Evolutionary conservation across 805 yeast species (phyloP), one percentile per base, ranked within the genome.

Genomic region (Nakazawaea molendinolei): DNA sequence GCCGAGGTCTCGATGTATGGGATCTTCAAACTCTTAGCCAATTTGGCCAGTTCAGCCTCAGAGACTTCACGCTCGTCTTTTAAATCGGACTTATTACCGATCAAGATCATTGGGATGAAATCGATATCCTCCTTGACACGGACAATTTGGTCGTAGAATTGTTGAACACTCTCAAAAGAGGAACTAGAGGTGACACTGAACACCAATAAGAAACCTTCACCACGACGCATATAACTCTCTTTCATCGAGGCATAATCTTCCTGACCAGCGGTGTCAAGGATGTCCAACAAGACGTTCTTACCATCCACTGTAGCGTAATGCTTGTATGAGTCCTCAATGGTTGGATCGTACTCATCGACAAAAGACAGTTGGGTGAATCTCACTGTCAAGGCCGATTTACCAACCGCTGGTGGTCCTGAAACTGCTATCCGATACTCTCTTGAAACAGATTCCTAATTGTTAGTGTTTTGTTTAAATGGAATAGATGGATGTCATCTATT

Each of bases 321-420:
- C 48, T 96, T 73, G 58, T 83, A 84, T 1, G 89, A 79, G 52
- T 83, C 92, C 61, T 92, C 98, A 53, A 92, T 92, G 8, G 98
- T 92, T 8, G 98, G 98, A 61, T 92, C 98, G 53, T 92, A 92
- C 57, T 92, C 98, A 58, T 89, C 96, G 22, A 90, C 95, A 54
- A 92, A 92, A 52, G 89, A 96, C 23, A 87, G 76, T 58, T 90
- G 97, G 38, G 92, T 87, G 52, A 92, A 71, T 60, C 92, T 95
- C 46, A 92, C 92, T 19, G 98, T 92, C 44, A 92, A 66, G 5
- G 98, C 97, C 17, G 95, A 82, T 60, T 92, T 92, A 63, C 98
- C 98, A 38, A 92, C 98, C 62, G 96, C 97, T 55, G 97, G 97
- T 26, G 97, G 97, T 39, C 97, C 98, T 39, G 90, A 96, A 30